These are phyloP conservation scores for Corinectria fuckeliana DNA, from an alignment of 2,329 filamentous ascomycete species.

Conservation along the genomic window DNA sequence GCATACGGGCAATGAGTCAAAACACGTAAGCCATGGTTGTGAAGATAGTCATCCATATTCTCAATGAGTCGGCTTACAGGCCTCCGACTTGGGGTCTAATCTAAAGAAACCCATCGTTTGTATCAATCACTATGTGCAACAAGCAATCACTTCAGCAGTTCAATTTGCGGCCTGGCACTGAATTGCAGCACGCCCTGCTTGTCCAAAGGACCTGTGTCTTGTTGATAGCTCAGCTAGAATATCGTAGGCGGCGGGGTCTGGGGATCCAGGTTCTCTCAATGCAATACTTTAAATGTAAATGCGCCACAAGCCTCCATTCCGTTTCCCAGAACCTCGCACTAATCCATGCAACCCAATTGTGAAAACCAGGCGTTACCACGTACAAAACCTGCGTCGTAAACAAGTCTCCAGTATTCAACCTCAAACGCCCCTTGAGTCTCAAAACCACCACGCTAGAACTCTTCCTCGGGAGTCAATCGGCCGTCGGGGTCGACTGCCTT, in stretches of 20 bases:
- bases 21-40: no score
- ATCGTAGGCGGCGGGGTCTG: background rate
- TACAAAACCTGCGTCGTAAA: background rate
- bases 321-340: background rate
- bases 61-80: no score
- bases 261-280: no score
- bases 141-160: no score
- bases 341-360: background rate
- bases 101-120: no score
- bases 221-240: background rate
- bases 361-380: background rate
- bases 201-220: background rate
- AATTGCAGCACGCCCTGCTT: no score
- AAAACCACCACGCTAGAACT: slow-evolving; percentile 2
- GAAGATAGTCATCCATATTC: no score
- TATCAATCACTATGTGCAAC: no score
- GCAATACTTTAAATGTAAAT: background rate
- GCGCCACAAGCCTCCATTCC: background rate
- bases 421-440: background rate
- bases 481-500: slow-evolving; percentile 46
- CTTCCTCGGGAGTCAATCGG: slow-evolving; percentile 16
- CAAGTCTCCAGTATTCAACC: background rate
- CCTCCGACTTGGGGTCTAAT: no score
- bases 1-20: no score
- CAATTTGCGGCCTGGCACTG: no score